These are phyloP conservation scores for Linaria vulgaris DNA, from an alignment of 257 asterid species.

Conservation along the genomic window DNA sequence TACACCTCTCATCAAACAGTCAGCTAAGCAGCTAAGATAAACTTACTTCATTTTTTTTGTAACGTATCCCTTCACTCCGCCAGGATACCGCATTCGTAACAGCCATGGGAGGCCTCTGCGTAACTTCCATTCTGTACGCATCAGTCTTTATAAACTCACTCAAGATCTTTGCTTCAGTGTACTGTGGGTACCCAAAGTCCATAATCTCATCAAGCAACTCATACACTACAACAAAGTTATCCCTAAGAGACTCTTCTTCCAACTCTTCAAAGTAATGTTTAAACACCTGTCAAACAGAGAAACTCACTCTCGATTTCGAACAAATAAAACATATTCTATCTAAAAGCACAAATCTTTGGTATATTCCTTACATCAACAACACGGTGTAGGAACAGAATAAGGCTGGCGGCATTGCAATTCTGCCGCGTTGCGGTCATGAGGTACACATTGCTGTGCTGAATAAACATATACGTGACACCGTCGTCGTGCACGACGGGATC, in stretches of 20 bases:
- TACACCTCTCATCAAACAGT: slow-evolving; percentile 17
- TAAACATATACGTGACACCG: slow-evolving; percentile 52
- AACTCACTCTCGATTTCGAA: slow-evolving; percentile 18
- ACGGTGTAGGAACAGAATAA: slow-evolving; percentile 48
- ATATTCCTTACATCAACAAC: slow-evolving; percentile 39
- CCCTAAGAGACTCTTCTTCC: slow-evolving; percentile 98
- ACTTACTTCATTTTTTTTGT: slow-evolving; percentile 93
- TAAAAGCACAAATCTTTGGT: neutral
- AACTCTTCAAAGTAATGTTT: slow-evolving; percentile 97
- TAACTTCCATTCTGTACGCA: slow-evolving; percentile 98
- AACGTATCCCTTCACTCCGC: slow-evolving; percentile 98
- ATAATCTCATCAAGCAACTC: slow-evolving; percentile 98
- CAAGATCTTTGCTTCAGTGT: slow-evolving; percentile 96
- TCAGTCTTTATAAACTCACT: slow-evolving; percentile 99
- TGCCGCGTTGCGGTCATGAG: slow-evolving; percentile 46
- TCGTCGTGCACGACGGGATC: slow-evolving; percentile 43
- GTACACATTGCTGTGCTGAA: slow-evolving; percentile 51
- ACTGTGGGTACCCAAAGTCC: slow-evolving; percentile 99
- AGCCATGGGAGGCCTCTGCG: slow-evolving; percentile 99
- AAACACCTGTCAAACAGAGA: slow-evolving; percentile 64
- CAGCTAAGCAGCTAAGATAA: slow-evolving; percentile 19
- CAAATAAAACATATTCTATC: neutral
- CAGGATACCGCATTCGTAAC: slow-evolving; percentile 99
- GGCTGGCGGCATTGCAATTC: slow-evolving; percentile 53
- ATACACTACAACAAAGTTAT: slow-evolving; percentile 98